Base-by-base conservation (phyloP, 208 protist species). In the Herpetomonas samuelpessoai region DNA sequence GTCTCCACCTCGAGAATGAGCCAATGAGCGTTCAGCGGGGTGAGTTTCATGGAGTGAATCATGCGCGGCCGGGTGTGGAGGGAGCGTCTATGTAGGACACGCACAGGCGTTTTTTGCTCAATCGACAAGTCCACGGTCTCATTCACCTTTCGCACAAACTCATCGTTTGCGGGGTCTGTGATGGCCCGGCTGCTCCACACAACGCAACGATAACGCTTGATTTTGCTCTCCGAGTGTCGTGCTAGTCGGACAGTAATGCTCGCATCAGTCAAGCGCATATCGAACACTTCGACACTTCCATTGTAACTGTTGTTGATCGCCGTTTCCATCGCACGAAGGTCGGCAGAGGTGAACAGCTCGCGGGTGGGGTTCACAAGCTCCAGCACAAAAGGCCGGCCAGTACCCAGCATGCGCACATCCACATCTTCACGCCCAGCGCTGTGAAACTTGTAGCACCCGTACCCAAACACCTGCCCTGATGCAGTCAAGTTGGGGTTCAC, bases 351-450 rank as follows among this genome's bases (percentile, higher is more conserved):
- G 39, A 93, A 83, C 16, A 41, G 71, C 63, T 86, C 68, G 14
- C 75, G 62, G 24, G 72, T 76, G 12, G 93, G 88, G 14, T 83
- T 85, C 47, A 86, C 59, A 1, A 98, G 31, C 71, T 97, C 84
- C 1, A 98, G 70, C n/a, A 97, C 77, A 76, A 98, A 98, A 2
- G 96, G 96, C 1, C 96, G 68, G 12, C 96, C 96, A 26, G 74
- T 76, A 46, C 95, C 94, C 9, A 97, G 79, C 96, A 98, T 98
- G 41, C 96, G 84, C 47, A 98, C 96, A 68, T 98, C 95, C 52
- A 97, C 79, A 63, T 98, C 96, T 71, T 98, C 94, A 48, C 96
- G 82, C 12, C 96, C 96, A 27, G 93, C 83, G 56, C 91, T 96
- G 69, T 96, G 86, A 64, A 97, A 97, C 68, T 92, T 92, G 79